These are phyloP conservation scores for Apiospora sp. DNA, from an alignment of 2,329 filamentous ascomycete genomes.

Conservation along the genomic window DNA sequence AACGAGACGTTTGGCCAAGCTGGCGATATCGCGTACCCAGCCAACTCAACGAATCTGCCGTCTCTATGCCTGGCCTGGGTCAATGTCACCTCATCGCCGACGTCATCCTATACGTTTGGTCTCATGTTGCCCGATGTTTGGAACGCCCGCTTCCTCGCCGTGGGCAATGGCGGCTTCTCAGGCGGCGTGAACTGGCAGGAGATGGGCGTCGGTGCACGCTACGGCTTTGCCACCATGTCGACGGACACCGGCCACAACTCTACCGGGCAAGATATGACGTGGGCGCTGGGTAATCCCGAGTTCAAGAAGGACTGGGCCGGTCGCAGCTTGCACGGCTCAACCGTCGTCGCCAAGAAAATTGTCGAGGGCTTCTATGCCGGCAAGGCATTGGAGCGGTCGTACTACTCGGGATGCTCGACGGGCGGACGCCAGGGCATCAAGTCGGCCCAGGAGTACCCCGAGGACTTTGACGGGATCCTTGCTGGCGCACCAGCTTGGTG, in stretches of 20 bases:
- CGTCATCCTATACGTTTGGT: conserved; percentile 42
- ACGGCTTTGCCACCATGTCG: conserved; percentile 43
- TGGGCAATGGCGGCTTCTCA: conserved; percentile 43
- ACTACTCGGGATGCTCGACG: conserved; percentile 61
- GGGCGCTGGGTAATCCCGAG: conserved; percentile 37
- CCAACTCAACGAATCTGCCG: conserved; percentile 41
- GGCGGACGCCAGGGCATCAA: conserved; percentile 62
- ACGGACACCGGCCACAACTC: conserved; percentile 44
- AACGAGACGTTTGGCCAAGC: conserved; percentile 24
- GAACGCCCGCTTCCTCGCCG: conserved; percentile 43
- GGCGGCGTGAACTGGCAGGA: conserved; percentile 45
- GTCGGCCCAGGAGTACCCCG: conserved; percentile 48
- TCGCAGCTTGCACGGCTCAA: conserved; percentile 31
- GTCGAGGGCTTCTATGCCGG: conserved; percentile 50
- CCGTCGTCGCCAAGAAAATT: conserved; percentile 51
- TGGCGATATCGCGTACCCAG: conserved; percentile 33
- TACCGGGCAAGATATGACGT: conserved; percentile 29
- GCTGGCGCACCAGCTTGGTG: conserved; percentile 46
- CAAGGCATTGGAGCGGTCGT: conserved; percentile 47
- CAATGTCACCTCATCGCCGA: conserved; percentile 38
- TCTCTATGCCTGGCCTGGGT: conserved; percentile 44
- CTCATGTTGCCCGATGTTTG: conserved; percentile 44
- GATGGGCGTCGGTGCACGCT: conserved; percentile 35
- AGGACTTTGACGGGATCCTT: conserved; percentile 55
- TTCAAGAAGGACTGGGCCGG: conserved; percentile 29